Conservation (phyloP, 176 grass and related monocot species). For the Paspalum notatum region DNA sequence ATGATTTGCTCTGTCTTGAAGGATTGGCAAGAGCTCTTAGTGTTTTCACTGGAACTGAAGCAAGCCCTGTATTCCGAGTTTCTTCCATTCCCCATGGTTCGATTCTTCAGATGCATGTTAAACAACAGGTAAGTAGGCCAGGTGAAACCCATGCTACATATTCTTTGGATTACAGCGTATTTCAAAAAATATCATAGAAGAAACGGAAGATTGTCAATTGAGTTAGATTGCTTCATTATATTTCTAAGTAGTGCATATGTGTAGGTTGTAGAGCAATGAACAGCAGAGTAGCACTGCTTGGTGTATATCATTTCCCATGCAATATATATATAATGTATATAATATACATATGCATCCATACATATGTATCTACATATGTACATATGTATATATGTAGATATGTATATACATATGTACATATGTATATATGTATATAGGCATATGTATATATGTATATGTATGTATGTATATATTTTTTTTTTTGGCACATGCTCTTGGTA, state of each 20-base stretch:
- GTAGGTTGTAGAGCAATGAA: constrained; percentile 14
- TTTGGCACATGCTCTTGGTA: not conserved
- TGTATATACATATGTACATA: no score
- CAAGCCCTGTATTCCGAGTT: constrained; percentile 63
- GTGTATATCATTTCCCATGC: not conserved
- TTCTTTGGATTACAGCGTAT: not conserved
- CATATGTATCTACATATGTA: no score
- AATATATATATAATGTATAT: no score
- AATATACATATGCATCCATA: no score
- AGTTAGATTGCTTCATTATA: not conserved
- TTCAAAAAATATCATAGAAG: constrained; percentile 3
- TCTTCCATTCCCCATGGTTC: constrained; percentile 48
- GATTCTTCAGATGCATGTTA: constrained; percentile 82
- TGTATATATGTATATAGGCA: no score
- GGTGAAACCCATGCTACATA: not conserved
- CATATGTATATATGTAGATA: no score
- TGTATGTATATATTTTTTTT: no score
- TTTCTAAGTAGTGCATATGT: constrained; percentile 4
- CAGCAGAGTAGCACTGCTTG: not conserved
- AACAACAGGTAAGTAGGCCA: constrained; percentile 54
- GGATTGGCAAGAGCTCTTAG: constrained; percentile 81
- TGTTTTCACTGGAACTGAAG: constrained; percentile 74
- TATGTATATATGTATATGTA: no score
- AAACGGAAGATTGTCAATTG: not conserved
- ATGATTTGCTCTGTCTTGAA: constrained; percentile 94